A percentile compares a stretch with the other conserved stretches of the same genome.
Conservation (phyloP, 75 land plant genomes). For the Picea sitchensis region DNA sequence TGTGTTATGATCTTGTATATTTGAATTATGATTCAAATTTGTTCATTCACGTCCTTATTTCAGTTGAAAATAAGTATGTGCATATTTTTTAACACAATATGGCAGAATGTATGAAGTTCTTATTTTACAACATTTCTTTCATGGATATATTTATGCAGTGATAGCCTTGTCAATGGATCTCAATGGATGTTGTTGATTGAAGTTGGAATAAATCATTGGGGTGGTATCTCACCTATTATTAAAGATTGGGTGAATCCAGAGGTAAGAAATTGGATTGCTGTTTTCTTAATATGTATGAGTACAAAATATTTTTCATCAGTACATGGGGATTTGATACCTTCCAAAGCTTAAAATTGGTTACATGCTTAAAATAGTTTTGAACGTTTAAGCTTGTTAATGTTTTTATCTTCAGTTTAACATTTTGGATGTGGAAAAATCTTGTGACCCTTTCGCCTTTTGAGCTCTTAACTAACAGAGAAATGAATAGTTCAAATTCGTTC, state of each 20-base stretch:
- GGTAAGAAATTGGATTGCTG: conserved; percentile 10
- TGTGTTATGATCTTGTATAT: neutral
- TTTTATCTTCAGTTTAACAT: neutral
- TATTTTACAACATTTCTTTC: neutral
- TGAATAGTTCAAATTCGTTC: no score
- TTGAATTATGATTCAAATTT: neutral
- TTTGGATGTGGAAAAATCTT: neutral
- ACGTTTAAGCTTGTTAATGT: neutral
- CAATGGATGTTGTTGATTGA: conserved; percentile 31
- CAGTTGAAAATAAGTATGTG: neutral
- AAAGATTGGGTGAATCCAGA: conserved; percentile 50
- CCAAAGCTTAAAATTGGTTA: neutral
- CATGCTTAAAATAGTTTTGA: neutral
- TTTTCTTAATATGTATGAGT: neutral
- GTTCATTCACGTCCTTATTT: neutral
- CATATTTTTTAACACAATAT: neutral
- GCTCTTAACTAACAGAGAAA: neutral
- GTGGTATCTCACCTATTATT: conserved; percentile 38
- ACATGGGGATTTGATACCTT: neutral
- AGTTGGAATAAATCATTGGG: conserved; percentile 45
- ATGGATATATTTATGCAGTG: conserved; percentile 18
- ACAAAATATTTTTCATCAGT: neutral
- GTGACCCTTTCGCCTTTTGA: neutral
- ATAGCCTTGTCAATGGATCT: conserved; percentile 3
- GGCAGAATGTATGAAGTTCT: no score